A percentile compares a stretch with the other conserved stretches of the same genome.
Evolutionary conservation across 441 rosid genomes (phyloP).

Genomic region (Gossypium lobatum): DNA sequence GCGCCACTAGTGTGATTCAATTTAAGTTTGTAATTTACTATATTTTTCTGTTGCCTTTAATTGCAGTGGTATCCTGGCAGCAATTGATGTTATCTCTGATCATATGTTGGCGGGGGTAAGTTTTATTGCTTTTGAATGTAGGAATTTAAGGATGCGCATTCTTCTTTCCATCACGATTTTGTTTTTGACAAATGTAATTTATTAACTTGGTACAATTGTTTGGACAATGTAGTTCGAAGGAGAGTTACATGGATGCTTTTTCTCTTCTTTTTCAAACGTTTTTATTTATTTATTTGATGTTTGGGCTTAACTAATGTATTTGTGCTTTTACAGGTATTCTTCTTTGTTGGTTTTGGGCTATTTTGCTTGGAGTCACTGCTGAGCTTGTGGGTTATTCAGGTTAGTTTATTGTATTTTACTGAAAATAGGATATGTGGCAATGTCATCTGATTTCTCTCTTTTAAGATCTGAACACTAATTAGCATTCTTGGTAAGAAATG

Average conservation of each 20-base stretch:
- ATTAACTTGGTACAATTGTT: not conserved
- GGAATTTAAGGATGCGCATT: not conserved
- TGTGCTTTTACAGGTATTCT: slow-evolving; percentile 62
- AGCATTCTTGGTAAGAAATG: not conserved
- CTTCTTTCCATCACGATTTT: not conserved
- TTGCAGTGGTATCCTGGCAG: slow-evolving; percentile 88
- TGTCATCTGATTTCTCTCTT: not conserved
- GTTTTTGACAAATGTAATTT: not conserved
- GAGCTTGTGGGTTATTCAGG: slow-evolving; percentile 97
- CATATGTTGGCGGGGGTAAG: slow-evolving; percentile 75
- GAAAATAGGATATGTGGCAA: not conserved
- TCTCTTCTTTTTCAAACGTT: not conserved
- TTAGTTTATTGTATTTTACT: slow-evolving; percentile 21
- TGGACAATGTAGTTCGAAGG: not conserved
- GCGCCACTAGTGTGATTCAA: not conserved
- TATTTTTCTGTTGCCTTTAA: slow-evolving; percentile 8
- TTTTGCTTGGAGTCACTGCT: slow-evolving; percentile 80
- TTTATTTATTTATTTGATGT: not conserved
- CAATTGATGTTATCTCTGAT: slow-evolving; percentile 65
- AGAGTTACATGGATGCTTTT: not conserved
- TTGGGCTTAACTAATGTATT: not conserved
- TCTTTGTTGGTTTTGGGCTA: slow-evolving; percentile 71
- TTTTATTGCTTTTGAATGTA: not conserved
- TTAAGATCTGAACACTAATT: not conserved
- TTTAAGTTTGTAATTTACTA: slow-evolving; percentile 5